Evolutionary conservation across 441 rosid genomes (phyloP), one percentile per base, ranked within the genome.

Genomic region (Theobroma grandiflorum): DNA sequence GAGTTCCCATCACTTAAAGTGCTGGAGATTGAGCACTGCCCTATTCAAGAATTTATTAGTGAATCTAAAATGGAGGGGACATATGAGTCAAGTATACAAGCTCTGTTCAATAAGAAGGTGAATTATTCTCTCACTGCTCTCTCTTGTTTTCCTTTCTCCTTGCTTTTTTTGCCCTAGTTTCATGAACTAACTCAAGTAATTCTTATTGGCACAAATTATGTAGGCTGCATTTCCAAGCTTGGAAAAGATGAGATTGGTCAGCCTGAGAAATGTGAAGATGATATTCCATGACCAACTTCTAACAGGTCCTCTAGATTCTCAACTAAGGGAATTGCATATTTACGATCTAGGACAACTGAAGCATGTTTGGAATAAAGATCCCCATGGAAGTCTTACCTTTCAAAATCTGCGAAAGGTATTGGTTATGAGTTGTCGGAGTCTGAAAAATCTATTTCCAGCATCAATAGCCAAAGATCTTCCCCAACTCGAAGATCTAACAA

Each of bases 361-460:
- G 61, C 57, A 49, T 11, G 43, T 71, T 20, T 69, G 73, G 73
- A 45, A 20, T 0, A 0, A 0, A 6, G 40, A 15, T 49, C 40
- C 11, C 59, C 1, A 3, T 3, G 52, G 52, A 64, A 37, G 2
- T 35, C 10, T 16, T 16, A 4, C 35, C 52, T 69, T 69, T 20
- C 50, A 10, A 31, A 69, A 45, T 12, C 52, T 69, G 2, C 8
- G 33, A 8, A 42, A 2, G 22, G 74, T 82, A 20, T 0, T 0
- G 4, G 52, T 78, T 66, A 0, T 0, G 0, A 0, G 8, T 0
- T 85, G 88, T 64, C 16, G 47, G 12, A 22, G 22, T 31, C 64
- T 78, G 16, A 63, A 57, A 7, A 37, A 73, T 37, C 55, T 87
- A 1, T 79, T 87, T 43, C 84, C 86, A 37, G 18, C 53, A 7